Conservation (phyloP, 192 early-diverging fungal genomes). For the Coemansia sp. region DNA sequence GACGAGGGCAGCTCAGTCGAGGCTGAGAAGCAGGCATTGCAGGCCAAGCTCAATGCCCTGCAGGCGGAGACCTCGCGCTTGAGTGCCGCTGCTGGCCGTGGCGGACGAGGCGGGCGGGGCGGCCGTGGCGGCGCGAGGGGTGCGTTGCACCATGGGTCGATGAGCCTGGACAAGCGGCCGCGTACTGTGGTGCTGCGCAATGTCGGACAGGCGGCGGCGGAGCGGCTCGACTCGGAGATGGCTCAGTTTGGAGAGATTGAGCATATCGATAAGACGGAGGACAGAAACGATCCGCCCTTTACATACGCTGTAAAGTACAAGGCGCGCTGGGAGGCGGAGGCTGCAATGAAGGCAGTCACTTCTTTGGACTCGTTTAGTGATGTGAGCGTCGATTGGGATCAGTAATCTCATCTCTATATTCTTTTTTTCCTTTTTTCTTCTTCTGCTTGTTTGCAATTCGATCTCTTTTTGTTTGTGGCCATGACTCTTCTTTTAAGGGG, state of each 20-base stretch:
- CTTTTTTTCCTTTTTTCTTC: not conserved
- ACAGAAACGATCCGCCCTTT: constrained; percentile 22
- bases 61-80: constrained; percentile 31
- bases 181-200: constrained; percentile 41
- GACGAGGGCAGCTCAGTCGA: constrained; percentile 4
- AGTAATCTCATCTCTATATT: constrained; percentile 4
- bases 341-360: constrained; percentile 26
- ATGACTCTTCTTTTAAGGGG: no score
- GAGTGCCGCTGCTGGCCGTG: constrained; percentile 5
- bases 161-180: constrained; percentile 48
- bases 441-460: not conserved
- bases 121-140: constrained; percentile 9
- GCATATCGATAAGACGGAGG: constrained; percentile 25
- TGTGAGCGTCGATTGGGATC: constrained; percentile 36
- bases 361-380: constrained; percentile 26
- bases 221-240: constrained; percentile 35
- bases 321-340: constrained; percentile 47
- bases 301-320: constrained; percentile 36
- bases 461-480: not conserved
- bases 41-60: constrained; percentile 34
- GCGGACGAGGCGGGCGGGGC: not conserved
- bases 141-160: constrained; percentile 15
- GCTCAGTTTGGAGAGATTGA: constrained; percentile 47
- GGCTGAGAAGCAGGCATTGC: constrained; percentile 30
- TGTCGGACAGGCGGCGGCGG: constrained; percentile 24